Evolutionary conservation across 1,284 basidiomycete species (phyloP).

Genomic region (Naganishia cerealis): DNA sequence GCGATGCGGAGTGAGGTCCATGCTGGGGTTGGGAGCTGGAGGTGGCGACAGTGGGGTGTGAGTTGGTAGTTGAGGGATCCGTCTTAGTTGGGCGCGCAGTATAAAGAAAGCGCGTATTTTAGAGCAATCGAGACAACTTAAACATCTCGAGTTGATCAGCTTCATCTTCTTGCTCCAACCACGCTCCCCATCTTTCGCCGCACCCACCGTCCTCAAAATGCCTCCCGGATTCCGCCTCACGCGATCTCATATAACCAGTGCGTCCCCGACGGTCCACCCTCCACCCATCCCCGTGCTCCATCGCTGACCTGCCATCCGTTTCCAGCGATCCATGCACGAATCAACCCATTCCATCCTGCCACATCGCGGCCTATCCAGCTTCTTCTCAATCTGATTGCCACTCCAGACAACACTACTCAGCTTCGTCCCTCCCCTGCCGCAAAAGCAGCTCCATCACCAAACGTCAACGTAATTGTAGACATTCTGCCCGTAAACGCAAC

Average conservation of each 20-base stretch:
- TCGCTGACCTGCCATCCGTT: neutral
- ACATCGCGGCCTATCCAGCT: slow-evolving; percentile 31
- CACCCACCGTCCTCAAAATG: slow-evolving; percentile 21
- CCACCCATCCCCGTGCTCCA: neutral
- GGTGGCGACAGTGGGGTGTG: too few relatives aligned
- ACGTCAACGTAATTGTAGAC: slow-evolving; percentile 32
- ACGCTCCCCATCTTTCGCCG: neutral
- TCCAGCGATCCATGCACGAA: slow-evolving; percentile 31
- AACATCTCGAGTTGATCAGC: neutral
- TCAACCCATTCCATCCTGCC: slow-evolving; percentile 35
- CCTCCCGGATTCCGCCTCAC: slow-evolving; percentile 33
- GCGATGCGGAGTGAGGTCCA: neutral
- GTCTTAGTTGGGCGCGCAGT: neutral
- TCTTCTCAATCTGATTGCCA: slow-evolving; percentile 30
- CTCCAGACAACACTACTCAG: slow-evolving; percentile 25
- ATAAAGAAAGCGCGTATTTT: neutral
- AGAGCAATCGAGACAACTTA: neutral
- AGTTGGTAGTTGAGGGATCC: neutral
- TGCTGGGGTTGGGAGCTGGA: neutral
- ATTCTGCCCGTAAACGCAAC: slow-evolving; percentile 25
- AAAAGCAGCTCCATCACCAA: slow-evolving; percentile 27
- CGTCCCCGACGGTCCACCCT: neutral
- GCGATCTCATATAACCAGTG: slow-evolving; percentile 33
- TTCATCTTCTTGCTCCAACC: neutral
- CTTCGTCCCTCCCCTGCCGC: slow-evolving; percentile 2